A percentile compares a stretch with the other conserved stretches of the same genome.
Conservation (phyloP, 495 filamentous ascomycete species). For the Schizothecium vesticola region DNA sequence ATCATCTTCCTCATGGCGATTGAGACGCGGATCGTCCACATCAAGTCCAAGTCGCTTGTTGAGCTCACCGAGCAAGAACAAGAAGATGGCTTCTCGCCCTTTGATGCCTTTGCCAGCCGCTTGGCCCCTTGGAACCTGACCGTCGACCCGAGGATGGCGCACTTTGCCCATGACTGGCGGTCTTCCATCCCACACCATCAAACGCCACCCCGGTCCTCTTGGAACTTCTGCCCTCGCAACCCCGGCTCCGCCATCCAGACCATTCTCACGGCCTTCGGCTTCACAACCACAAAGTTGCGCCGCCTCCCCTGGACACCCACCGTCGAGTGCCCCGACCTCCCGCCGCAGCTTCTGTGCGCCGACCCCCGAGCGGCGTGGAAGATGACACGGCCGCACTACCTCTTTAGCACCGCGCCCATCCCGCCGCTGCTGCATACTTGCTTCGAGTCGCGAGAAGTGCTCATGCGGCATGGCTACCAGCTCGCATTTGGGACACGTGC, state of each 20-base stretch:
- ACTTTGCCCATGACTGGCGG: neutral
- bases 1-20: neutral
- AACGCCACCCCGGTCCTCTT: neutral
- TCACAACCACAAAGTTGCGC: neutral
- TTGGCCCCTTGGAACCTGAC: neutral
- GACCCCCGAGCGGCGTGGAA: neutral
- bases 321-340: neutral
- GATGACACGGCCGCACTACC: neutral
- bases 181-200: neutral
- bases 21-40: neutral
- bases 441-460: slow-evolving; percentile 8
- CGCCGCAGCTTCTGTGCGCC: neutral
- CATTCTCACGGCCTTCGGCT: neutral
- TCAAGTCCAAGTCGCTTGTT: neutral
- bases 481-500: slow-evolving; percentile 16
- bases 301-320: neutral
- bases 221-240: neutral
- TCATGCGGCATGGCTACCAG: slow-evolving; percentile 15
- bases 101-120: neutral
- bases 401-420: slow-evolving; percentile 17
- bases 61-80: neutral
- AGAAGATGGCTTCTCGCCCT: neutral
- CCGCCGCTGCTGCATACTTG: slow-evolving; percentile 19
- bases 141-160: neutral
- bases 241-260: neutral